phyloP scores from a whole-genome alignment of 1,284 basidiomycete genomes.

The Boletus sp. region DNA sequence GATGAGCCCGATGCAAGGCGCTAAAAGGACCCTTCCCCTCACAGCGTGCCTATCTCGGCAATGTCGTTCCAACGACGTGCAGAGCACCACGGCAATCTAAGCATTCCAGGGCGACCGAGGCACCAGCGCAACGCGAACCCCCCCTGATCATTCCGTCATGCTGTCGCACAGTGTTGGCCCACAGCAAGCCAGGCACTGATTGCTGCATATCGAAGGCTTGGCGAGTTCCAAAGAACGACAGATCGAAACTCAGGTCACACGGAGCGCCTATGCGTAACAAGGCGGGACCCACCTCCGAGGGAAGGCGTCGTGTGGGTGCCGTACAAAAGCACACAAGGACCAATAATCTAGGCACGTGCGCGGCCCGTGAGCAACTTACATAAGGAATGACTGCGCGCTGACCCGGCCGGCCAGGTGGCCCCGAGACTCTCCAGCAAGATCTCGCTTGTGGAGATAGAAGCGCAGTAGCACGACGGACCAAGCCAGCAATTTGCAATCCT shows the following conservation, averaged over 20 bases:
- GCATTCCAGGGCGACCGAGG: slow-evolving; percentile 5
- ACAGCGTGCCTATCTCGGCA: slow-evolving; percentile 1
- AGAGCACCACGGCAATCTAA: too few relatives aligned
- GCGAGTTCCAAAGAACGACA: neutral
- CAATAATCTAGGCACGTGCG: neutral
- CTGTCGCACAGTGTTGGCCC: neutral
- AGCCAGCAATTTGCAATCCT: neutral
- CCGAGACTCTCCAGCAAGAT: neutral
- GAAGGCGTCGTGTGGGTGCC: too few relatives aligned
- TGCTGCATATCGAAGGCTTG: neutral
- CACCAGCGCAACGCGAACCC: neutral
- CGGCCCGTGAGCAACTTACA: too few relatives aligned
- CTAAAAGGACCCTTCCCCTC: too few relatives aligned
- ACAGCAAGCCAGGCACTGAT: slow-evolving; percentile 8
- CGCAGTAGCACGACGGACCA: neutral
- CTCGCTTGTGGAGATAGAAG: neutral
- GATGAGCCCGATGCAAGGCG: too few relatives aligned
- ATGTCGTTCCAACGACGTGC: too few relatives aligned
- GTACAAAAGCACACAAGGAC: too few relatives aligned
- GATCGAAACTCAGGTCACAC: neutral
- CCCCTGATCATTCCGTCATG: neutral
- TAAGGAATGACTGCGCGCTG: too few relatives aligned
- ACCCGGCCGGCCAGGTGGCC: too few relatives aligned
- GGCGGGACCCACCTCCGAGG: too few relatives aligned
- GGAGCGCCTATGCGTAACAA: too few relatives aligned